A percentile compares a stretch with the other conserved stretches of the same genome.
phyloP scores from a whole-genome alignment of 306 rosid species.

The Sicyos edulis region DNA sequence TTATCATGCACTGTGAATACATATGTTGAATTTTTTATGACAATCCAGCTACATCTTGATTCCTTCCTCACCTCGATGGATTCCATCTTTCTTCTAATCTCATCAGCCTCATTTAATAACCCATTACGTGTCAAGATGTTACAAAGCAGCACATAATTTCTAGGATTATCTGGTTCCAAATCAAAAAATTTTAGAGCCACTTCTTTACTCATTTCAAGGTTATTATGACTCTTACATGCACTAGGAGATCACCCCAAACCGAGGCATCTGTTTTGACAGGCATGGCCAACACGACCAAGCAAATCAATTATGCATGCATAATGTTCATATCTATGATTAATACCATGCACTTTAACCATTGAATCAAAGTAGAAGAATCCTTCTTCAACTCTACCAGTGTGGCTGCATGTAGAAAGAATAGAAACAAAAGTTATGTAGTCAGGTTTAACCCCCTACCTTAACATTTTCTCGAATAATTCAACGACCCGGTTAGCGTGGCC shows the following conservation, averaged over 20 bases:
- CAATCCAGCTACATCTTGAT: too few relatives aligned
- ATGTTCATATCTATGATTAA: constrained; percentile 49
- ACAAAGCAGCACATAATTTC: too few relatives aligned
- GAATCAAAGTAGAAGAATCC: constrained; percentile 50
- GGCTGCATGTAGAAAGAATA: constrained; percentile 56
- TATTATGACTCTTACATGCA: constrained; percentile 44
- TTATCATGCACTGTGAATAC: too few relatives aligned
- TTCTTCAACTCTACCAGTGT: constrained; percentile 46
- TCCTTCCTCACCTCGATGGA: too few relatives aligned
- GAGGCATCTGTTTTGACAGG: constrained; percentile 47
- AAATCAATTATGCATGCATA: constrained; percentile 63
- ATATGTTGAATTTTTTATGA: too few relatives aligned
- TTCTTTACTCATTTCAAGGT: constrained; percentile 50
- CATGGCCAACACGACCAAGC: constrained; percentile 58
- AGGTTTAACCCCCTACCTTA: constrained; percentile 39
- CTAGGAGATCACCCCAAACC: constrained; percentile 61
- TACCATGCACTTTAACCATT: constrained; percentile 36
- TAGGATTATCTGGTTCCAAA: constrained; percentile 55
- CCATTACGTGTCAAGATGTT: too few relatives aligned
- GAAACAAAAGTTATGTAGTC: constrained; percentile 53
- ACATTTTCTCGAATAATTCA: constrained; percentile 50
- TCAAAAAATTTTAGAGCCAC: constrained; percentile 44
- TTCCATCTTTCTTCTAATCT: too few relatives aligned
- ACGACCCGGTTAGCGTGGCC: constrained; percentile 45
- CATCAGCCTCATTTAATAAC: too few relatives aligned